Evolutionary conservation across 1,284 basidiomycete genomes (phyloP).

Genomic region (Boletus semigastroideus): DNA sequence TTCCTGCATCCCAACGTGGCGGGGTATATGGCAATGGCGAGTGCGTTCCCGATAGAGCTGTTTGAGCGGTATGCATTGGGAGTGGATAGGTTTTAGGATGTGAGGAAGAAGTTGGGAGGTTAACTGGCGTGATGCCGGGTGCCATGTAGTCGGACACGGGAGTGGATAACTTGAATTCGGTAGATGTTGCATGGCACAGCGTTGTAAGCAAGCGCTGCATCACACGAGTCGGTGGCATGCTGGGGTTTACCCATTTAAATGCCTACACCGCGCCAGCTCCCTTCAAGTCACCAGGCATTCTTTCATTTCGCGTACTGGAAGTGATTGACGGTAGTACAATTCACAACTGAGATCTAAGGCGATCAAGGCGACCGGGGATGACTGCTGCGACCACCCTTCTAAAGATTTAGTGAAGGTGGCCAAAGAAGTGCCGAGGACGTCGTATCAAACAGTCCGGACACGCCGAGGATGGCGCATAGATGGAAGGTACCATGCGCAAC

Average conservation of each 20-base stretch:
- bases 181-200: too few relatives aligned
- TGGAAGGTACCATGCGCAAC: slow-evolving; percentile 9
- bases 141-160: too few relatives aligned
- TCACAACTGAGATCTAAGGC: slow-evolving; percentile 6
- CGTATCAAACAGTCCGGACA: slow-evolving; percentile 15
- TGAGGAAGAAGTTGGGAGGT: background rate
- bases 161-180: too few relatives aligned
- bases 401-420: slow-evolving; percentile 2
- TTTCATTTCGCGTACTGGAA: too few relatives aligned
- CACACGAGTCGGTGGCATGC: too few relatives aligned
- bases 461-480: background rate
- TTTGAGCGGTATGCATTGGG: slow-evolving; percentile 2
- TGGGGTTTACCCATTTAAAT: too few relatives aligned
- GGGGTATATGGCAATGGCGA: slow-evolving; percentile 1
- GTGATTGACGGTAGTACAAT: slow-evolving; percentile 3
- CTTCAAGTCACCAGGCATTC: too few relatives aligned
- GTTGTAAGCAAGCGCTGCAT: too few relatives aligned
- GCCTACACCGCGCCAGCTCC: too few relatives aligned
- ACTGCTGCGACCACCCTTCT: background rate
- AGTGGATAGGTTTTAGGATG: background rate
- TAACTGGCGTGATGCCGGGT: too few relatives aligned
- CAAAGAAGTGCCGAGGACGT: slow-evolving; percentile 15
- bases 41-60: slow-evolving; percentile 1
- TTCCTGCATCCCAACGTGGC: slow-evolving; percentile 7
- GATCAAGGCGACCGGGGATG: slow-evolving; percentile 1